Evolutionary conservation across 1,284 basidiomycete genomes (phyloP).

Genomic region (Bjerkandera adusta): DNA sequence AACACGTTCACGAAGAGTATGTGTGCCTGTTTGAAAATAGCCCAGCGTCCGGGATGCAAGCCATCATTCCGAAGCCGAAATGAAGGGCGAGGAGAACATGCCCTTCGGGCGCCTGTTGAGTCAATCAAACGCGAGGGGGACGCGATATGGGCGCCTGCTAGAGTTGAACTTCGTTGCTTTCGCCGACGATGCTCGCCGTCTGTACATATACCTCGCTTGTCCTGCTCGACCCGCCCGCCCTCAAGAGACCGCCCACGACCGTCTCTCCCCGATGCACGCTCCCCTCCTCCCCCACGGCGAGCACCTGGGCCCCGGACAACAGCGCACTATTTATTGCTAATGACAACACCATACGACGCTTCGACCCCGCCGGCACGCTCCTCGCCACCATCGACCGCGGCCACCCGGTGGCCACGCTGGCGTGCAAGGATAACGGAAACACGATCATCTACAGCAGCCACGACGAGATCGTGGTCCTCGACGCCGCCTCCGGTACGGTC

Average conservation of each 20-base stretch:
- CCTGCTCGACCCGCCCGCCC: constrained; percentile 41
- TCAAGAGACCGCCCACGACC: constrained; percentile 42
- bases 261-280: constrained; percentile 39
- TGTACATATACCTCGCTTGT: constrained; percentile 22
- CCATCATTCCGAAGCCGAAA: too few species aligned
- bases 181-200: constrained; percentile 24
- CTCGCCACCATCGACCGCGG: constrained; percentile 37
- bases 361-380: constrained; percentile 45
- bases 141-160: neutral
- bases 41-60: too few species aligned
- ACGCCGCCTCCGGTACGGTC: constrained; percentile 51
- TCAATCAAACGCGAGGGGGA: neutral
- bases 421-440: constrained; percentile 41
- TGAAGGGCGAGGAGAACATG: too few species aligned
- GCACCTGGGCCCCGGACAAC: constrained; percentile 56
- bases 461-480: constrained; percentile 60
- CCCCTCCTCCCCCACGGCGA: constrained; percentile 38
- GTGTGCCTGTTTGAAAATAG: too few species aligned
- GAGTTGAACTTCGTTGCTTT: constrained; percentile 2
- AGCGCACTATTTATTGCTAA: constrained; percentile 47
- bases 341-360: constrained; percentile 45
- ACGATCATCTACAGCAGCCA: constrained; percentile 46
- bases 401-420: constrained; percentile 38
- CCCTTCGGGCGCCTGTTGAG: neutral
- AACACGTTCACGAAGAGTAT: too few species aligned